phyloP scores from a whole-genome alignment of 805 yeast species.

The Schwanniomyces pseudopolymorphus region DNA sequence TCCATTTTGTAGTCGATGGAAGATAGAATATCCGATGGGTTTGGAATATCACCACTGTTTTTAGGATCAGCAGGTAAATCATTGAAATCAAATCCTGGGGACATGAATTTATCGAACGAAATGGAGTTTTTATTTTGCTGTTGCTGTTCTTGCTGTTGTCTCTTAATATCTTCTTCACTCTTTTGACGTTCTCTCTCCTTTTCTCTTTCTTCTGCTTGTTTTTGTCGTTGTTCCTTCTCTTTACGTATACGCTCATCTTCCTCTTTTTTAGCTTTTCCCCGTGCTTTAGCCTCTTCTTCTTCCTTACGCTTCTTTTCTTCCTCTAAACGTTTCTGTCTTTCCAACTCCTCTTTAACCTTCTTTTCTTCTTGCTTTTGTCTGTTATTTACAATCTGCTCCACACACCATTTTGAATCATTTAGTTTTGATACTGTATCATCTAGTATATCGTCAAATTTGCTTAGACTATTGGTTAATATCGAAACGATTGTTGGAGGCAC shows the following conservation, averaged over 20 bases:
- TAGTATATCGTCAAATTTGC: constrained; percentile 40
- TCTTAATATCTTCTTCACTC: constrained; percentile 9
- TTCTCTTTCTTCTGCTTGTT: constrained; percentile 11
- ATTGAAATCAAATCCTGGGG: constrained; percentile 28
- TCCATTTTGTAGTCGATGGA: constrained; percentile 20
- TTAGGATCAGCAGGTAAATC: constrained; percentile 12
- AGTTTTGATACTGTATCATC: constrained; percentile 42
- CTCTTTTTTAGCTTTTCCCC: constrained; percentile 13
- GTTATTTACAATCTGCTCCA: constrained; percentile 41
- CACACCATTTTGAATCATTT: constrained; percentile 45
- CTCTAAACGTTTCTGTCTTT: constrained; percentile 20
- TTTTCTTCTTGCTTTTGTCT: constrained; percentile 42
- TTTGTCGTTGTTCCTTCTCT: constrained; percentile 14
- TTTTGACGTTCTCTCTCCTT: constrained; percentile 8
- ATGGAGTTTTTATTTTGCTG: constrained; percentile 2
- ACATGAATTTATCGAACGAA: constrained; percentile 17
- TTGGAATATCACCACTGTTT: constrained; percentile 22
- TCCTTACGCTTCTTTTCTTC: constrained; percentile 16
- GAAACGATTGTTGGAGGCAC: constrained; percentile 36
- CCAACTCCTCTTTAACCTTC: constrained; percentile 35
- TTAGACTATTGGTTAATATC: constrained; percentile 33
- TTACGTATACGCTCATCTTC: constrained; percentile 15
- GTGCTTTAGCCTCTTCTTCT: constrained; percentile 14
- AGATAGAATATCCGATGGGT: constrained; percentile 32
- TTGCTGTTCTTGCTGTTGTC: background rate